These are phyloP conservation scores for Westerdykella aurantiaca DNA, from an alignment of 2,329 filamentous ascomycete genomes.

Conservation along the genomic window DNA sequence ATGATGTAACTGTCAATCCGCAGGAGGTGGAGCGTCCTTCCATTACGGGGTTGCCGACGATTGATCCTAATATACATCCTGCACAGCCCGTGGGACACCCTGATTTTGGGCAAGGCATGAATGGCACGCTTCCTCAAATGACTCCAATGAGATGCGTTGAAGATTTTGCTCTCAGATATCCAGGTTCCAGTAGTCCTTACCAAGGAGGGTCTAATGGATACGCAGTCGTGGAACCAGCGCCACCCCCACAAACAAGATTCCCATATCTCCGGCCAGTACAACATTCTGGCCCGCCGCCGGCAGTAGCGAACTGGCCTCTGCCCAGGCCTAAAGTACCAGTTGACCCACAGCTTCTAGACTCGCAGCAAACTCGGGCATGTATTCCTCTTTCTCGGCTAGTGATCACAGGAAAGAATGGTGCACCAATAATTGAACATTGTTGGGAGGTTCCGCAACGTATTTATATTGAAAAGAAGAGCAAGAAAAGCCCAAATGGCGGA, in stretches of 20 bases:
- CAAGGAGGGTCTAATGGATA: neutral
- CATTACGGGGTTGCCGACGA: too few relatives aligned
- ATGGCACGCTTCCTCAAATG: too few relatives aligned
- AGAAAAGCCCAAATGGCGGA: neutral
- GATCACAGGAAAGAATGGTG: constrained; percentile 11
- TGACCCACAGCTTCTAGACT: neutral
- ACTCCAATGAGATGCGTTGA: too few relatives aligned
- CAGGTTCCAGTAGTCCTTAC: neutral
- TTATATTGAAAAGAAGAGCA: neutral
- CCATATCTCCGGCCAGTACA: constrained; percentile 2
- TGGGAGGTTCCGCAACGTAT: constrained; percentile 13
- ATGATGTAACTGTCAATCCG: too few relatives aligned
- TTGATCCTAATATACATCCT: too few relatives aligned
- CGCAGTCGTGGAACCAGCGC: neutral
- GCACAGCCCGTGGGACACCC: too few relatives aligned
- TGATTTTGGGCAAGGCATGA: too few relatives aligned
- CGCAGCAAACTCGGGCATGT: neutral
- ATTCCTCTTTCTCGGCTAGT: constrained; percentile 13
- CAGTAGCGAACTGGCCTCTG: constrained; percentile 17
- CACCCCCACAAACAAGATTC: neutral
- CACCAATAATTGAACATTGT: constrained; percentile 15
- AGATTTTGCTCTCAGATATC: neutral
- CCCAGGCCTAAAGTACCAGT: constrained; percentile 1
- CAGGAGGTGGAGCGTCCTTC: too few relatives aligned
- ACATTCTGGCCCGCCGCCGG: constrained; percentile 10